Percentiles rank a stretch among this genome's conserved stretches.
phyloP scores from a whole-genome alignment of 2,329 filamentous ascomycete species.

The Fusarium phyllophilum region DNA sequence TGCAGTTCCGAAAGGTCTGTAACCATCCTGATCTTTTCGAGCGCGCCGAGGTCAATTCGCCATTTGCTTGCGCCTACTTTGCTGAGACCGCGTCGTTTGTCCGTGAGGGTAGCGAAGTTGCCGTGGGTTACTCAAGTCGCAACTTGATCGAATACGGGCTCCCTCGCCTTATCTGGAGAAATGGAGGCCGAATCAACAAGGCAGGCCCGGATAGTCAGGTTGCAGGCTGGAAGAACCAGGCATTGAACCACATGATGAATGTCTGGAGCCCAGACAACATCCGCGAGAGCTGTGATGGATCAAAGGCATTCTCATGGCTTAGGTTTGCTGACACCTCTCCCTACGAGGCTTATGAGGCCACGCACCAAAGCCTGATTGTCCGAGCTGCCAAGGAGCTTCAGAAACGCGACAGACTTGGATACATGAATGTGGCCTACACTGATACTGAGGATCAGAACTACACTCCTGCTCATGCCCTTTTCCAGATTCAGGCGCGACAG shows the following conservation, averaged over 20 bases:
- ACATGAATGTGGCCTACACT: slow-evolving; percentile 76
- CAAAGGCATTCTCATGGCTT: slow-evolving; percentile 85
- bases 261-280: slow-evolving; percentile 88
- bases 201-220: slow-evolving; percentile 76
- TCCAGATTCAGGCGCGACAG: slow-evolving; percentile 80
- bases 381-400: slow-evolving; percentile 72
- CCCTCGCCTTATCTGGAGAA: slow-evolving; percentile 83
- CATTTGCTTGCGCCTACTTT: slow-evolving; percentile 85
- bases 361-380: slow-evolving; percentile 76
- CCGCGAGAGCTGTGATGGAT: slow-evolving; percentile 67
- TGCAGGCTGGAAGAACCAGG: slow-evolving; percentile 84
- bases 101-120: slow-evolving; percentile 82
- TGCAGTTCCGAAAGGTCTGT: slow-evolving; percentile 99
- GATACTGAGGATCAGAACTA: slow-evolving; percentile 70
- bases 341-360: slow-evolving; percentile 75
- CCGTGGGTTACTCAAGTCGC: slow-evolving; percentile 87
- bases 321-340: slow-evolving; percentile 84
- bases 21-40: slow-evolving; percentile 98
- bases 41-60: slow-evolving; percentile 88
- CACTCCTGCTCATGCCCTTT: slow-evolving; percentile 78
- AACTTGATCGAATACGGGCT: slow-evolving; percentile 87
- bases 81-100: slow-evolving; percentile 96
- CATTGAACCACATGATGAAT: slow-evolving; percentile 84
- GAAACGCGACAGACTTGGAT: slow-evolving; percentile 69
- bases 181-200: slow-evolving; percentile 79